Base-by-base conservation (phyloP, 192 early-diverging fungal genomes). In the Gonapodya sp. region DNA sequence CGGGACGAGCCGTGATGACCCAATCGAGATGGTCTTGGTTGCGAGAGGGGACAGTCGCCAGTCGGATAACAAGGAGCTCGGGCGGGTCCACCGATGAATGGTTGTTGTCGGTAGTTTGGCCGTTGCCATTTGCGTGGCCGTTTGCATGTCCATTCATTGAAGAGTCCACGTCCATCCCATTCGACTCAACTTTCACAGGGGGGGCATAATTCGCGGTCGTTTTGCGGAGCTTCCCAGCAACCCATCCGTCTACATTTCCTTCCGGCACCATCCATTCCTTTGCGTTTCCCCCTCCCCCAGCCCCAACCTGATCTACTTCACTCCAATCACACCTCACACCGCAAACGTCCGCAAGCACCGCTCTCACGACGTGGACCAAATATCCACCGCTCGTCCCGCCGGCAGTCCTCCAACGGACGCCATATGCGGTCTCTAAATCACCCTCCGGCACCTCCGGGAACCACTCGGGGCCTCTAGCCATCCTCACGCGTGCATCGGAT, bases 21-120 rank as follows among this genome's bases (percentile, higher is more conserved):
- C 93, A 83, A 82, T 95, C 95, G 35, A 88, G 88, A 64, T 93
- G 93, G 84, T 98, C 98, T 1, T 89, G 84, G 83, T 96, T 98
- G 64, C 95, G 90, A 0, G 94, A 94, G 0, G 87, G 91, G 82
- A 35, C 35, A 18, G 80, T 81, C 34, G 80, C 32, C 35, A 79
- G 73, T 0, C 34, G 35, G 30, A 81, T 74, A n/a, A 35, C 79
- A n/a, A 46, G 34, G 75, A 33, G 75, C 24, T 64, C 46, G n/a
- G n/a, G n/a, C n/a, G n/a, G n/a, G n/a, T n/a, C n/a, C n/a, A n/a
- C n/a, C n/a, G n/a, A n/a, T n/a, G n/a, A n/a, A n/a, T n/a, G n/a
- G n/a, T n/a, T n/a, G n/a, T n/a, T n/a, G n/a, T n/a, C n/a, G n/a
- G n/a, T n/a, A n/a, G n/a, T n/a, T n/a, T n/a, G n/a, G n/a, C n/a